phyloP scores from a whole-genome alignment of 2,329 filamentous ascomycete genomes.

The Nigrospora oryzae region DNA sequence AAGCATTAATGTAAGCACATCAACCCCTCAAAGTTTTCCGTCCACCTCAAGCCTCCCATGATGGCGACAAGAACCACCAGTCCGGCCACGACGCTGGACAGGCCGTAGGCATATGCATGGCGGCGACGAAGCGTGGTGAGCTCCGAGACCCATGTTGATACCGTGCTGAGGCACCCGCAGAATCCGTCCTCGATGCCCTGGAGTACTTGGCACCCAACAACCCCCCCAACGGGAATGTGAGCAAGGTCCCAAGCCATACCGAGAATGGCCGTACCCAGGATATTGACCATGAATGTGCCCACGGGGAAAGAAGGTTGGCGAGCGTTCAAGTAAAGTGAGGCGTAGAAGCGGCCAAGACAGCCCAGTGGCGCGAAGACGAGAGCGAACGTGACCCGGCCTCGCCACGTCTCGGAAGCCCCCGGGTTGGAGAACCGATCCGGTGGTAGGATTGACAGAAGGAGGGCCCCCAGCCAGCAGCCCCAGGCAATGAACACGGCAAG shows the following conservation, averaged over 20 bases:
- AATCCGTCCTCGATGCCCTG: conserved; percentile 61
- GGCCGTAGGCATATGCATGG: conserved; percentile 60
- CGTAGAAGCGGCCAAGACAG: conserved; percentile 67
- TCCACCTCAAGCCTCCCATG: conserved; percentile 72
- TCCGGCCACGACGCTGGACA: conserved; percentile 48
- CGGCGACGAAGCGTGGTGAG: conserved; percentile 38
- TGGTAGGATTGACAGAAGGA: conserved; percentile 64
- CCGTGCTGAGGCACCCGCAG: conserved; percentile 58
- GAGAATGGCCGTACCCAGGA: conserved; percentile 65
- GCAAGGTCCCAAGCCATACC: conserved; percentile 75
- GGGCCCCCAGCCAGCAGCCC: conserved; percentile 70
- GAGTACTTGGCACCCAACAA: conserved; percentile 59
- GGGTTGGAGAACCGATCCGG: conserved; percentile 40
- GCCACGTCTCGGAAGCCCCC: conserved; percentile 52
- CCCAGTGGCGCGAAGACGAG: conserved; percentile 78
- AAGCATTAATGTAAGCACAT: conserved; percentile 23
- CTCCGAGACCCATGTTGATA: conserved; percentile 60
- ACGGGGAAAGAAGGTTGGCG: conserved; percentile 63
- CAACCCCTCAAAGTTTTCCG: conserved; percentile 39
- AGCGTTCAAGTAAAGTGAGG: conserved; percentile 62
- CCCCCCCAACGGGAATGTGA: conserved; percentile 47
- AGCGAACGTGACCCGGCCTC: conserved; percentile 65
- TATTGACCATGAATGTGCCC: conserved; percentile 78
- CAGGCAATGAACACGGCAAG: conserved; percentile 55
- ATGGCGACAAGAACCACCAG: conserved; percentile 56